Evolutionary conservation across 352 stramenopile species (phyloP).

Genomic region (Globisporangium mamillatum): DNA sequence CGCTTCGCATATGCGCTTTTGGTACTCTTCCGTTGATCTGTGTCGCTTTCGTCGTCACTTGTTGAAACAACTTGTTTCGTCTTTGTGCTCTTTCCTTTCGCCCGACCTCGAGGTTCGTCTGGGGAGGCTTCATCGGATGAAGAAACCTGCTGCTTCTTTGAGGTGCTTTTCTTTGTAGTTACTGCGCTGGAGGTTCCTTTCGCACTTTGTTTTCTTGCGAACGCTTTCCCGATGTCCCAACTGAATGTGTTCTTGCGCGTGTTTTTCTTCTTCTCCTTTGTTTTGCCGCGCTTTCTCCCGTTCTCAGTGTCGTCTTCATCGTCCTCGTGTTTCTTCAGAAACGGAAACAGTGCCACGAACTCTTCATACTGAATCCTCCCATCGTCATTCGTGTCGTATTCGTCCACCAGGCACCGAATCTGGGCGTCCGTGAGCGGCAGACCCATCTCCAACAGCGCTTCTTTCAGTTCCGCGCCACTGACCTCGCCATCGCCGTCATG

Average conservation of each 20-base stretch:
- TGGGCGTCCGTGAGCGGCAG: constrained; percentile 65
- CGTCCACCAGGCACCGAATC: constrained; percentile 54
- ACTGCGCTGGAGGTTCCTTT: constrained; percentile 12
- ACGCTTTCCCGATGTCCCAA: constrained; percentile 69
- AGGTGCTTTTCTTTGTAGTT: constrained; percentile 7
- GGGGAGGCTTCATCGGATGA: constrained; percentile 19
- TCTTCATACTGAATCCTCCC: constrained; percentile 61
- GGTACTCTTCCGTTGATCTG: background rate
- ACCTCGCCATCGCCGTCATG: constrained; percentile 52
- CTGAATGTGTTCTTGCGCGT: constrained; percentile 70
- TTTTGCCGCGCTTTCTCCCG: constrained; percentile 3
- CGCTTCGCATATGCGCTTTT: background rate
- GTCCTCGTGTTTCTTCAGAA: constrained; percentile 7
- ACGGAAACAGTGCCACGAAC: constrained; percentile 48
- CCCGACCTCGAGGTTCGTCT: background rate
- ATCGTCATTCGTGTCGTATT: constrained; percentile 64
- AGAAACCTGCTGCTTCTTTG: constrained; percentile 1
- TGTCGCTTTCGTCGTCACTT: constrained; percentile 5
- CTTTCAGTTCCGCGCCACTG: constrained; percentile 50
- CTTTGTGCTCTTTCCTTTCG: constrained; percentile 7
- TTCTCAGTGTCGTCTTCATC: constrained; percentile 14
- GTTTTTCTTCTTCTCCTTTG: constrained; percentile 30
- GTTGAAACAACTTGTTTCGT: background rate
- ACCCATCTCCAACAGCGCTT: constrained; percentile 58
- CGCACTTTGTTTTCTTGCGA: constrained; percentile 48